Conservation (phyloP, 2,329 filamentous ascomycete species). For the Fusarium redolens region DNA sequence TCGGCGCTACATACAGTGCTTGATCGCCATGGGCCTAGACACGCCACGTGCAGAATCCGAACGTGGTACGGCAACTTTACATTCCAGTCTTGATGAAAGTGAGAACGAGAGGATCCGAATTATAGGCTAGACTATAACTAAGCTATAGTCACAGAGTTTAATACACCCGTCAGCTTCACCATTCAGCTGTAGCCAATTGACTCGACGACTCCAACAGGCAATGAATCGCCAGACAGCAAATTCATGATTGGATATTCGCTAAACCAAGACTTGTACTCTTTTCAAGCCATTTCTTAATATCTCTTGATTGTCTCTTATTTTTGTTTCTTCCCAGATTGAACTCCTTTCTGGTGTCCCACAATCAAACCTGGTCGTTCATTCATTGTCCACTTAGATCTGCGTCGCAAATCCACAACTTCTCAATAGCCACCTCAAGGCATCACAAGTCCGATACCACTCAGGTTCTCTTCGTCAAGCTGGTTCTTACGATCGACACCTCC, state of each 20-base stretch:
- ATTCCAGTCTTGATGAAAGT: slow-evolving; percentile 9
- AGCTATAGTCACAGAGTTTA: not conserved
- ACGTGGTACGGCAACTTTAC: slow-evolving; percentile 4
- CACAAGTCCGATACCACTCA: slow-evolving; percentile 90
- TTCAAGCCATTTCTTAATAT: slow-evolving; percentile 15
- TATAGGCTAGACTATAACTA: not conserved
- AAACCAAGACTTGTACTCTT: slow-evolving; percentile 5
- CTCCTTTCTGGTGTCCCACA: slow-evolving; percentile 3
- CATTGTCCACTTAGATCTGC: not conserved
- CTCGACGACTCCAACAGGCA: not conserved
- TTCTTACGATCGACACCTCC: slow-evolving; percentile 88
- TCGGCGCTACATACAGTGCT: slow-evolving; percentile 6
- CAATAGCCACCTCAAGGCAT: slow-evolving; percentile 61
- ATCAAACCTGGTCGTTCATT: not conserved
- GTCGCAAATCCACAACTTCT: not conserved
- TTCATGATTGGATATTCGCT: slow-evolving; percentile 11
- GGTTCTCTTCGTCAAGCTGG: slow-evolving; percentile 77
- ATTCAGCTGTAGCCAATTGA: not conserved
- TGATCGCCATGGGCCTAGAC: not conserved
- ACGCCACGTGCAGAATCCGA: slow-evolving; percentile 22
- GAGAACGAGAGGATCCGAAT: not conserved
- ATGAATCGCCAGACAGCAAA: not conserved
- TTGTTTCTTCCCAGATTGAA: not conserved
- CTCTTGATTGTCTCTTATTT: slow-evolving; percentile 8
- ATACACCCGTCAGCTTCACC: not conserved